These are phyloP conservation scores for Xylaria intraflava DNA, from an alignment of 495 filamentous ascomycete genomes.

Conservation along the genomic window DNA sequence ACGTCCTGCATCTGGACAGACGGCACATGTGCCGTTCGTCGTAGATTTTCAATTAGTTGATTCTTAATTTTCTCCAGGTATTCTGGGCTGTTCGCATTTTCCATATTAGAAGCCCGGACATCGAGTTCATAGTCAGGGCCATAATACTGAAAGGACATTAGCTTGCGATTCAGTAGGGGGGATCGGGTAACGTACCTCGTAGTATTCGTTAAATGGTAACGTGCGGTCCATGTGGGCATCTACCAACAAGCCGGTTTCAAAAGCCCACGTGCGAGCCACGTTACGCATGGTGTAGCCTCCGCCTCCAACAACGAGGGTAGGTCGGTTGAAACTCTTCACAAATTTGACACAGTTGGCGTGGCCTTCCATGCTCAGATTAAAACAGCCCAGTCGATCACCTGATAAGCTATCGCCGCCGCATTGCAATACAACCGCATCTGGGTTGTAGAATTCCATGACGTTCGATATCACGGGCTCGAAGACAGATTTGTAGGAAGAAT, in stretches of 20 bases:
- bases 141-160: constrained; percentile 66
- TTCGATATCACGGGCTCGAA: constrained; percentile 90
- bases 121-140: constrained; percentile 94
- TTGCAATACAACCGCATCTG: constrained; percentile 91
- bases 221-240: constrained; percentile 69
- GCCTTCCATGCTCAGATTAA: constrained; percentile 95
- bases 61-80: constrained; percentile 95
- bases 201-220: constrained; percentile 97
- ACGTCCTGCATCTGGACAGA: constrained; percentile 94
- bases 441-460: constrained; percentile 94
- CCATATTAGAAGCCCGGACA: constrained; percentile 95
- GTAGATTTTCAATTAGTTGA: constrained; percentile 87
- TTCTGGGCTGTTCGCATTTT: constrained; percentile 91
- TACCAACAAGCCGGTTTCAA: constrained; percentile 86
- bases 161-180: neutral
- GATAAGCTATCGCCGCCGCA: constrained; percentile 94
- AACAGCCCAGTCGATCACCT: constrained; percentile 91
- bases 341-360: constrained; percentile 97
- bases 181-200: constrained; percentile 59
- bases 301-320: constrained; percentile 86
- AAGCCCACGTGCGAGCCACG: constrained; percentile 95
- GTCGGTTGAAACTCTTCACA: constrained; percentile 86
- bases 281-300: constrained; percentile 99
- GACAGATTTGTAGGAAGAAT: constrained; percentile 83
- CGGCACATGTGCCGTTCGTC: constrained; percentile 78